phyloP scores from a whole-genome alignment of 2,329 filamentous ascomycete species.

The Aspergillus piperis region DNA sequence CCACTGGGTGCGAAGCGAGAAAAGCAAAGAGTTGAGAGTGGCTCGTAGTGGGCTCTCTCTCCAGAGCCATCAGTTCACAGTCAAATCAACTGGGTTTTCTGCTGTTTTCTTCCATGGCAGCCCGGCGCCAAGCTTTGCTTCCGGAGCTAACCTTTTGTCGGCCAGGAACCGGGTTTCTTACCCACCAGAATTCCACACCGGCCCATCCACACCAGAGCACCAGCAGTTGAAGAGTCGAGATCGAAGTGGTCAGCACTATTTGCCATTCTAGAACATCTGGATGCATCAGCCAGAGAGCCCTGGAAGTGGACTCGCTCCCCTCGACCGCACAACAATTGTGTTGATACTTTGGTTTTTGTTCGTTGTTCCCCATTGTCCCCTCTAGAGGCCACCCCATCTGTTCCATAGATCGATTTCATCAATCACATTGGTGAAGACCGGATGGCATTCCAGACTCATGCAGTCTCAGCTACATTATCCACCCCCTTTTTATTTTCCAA shows the following conservation, averaged over 20 bases:
- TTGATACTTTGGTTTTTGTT: not conserved
- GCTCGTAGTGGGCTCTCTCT: not conserved
- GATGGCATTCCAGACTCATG: not conserved
- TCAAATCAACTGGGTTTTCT: too few species aligned
- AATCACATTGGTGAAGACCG: conserved; percentile 1
- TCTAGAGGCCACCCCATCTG: not conserved
- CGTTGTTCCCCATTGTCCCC: conserved; percentile 7
- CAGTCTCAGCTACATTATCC: not conserved
- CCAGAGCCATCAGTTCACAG: too few species aligned
- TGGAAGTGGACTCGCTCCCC: not conserved
- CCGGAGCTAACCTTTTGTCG: conserved; percentile 2
- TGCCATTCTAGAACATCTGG: conserved; percentile 4
- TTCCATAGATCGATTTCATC: not conserved
- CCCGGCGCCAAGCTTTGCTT: conserved; percentile 21
- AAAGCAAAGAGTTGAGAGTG: not conserved
- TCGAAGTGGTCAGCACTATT: not conserved
- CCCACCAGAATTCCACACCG: conserved; percentile 7
- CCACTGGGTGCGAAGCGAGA: not conserved
- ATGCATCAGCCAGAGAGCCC: not conserved
- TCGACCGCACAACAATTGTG: not conserved
- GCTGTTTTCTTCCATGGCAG: conserved; percentile 1
- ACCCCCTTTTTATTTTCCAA: not conserved
- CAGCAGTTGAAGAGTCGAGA: not conserved
- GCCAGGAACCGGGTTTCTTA: conserved; percentile 10
- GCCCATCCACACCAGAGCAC: not conserved